Base-by-base conservation (phyloP, 1,284 basidiomycete genomes). In the Rhodotorula sp. region DNA sequence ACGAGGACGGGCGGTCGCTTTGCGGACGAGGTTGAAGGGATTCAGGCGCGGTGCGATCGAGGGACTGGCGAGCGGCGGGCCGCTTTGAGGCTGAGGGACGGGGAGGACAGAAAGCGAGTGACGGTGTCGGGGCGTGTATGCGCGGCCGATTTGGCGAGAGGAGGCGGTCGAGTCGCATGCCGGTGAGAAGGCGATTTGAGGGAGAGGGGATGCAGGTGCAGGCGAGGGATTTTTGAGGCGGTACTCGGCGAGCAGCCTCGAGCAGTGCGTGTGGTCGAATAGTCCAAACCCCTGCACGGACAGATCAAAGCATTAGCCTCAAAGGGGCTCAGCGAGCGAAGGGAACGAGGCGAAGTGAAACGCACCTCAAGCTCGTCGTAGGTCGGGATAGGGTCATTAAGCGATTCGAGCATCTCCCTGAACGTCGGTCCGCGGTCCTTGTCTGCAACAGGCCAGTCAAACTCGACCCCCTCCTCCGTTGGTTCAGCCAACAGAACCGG, bases 291-390 rank as follows among this genome's bases (percentile, higher is more conserved):
- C 26, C 56, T 64, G 30, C 18, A 24, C n/a, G 37, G 24, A 28
- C 18, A 13, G n/a, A 18, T 13, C 40, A 22, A 16, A 28, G n/a
- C 24, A 16, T 7, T 28, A 31, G 22, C 22, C 34, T 24, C n/a
- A 10, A n/a, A 40, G 44, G 30, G 40, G 48, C 37, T 59, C 40
- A 59, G 50, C 37, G 16, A 30, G 22, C 30, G 15, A 4, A n/a
- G 31, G 26, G n/a, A 16, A 3, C 2, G 44, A 44, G 31, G 6
- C 22, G 20, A 26, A n/a, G 13, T n/a, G 3, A 7, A n/a, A 18
- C 62, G 46, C 51, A 60, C 64, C 51, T 65, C 58, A 31, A 65
- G 64, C 58, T 65, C 57, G 18, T 59, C 64, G 4, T n/a, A n/a
- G 6, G 65, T 37, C 34, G 60, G 56, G 7, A 67, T 58, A 5